These are phyloP conservation scores for Ceratobasidium sp. DNA, from an alignment of 1,284 basidiomycete genomes.

Conservation along the genomic window DNA sequence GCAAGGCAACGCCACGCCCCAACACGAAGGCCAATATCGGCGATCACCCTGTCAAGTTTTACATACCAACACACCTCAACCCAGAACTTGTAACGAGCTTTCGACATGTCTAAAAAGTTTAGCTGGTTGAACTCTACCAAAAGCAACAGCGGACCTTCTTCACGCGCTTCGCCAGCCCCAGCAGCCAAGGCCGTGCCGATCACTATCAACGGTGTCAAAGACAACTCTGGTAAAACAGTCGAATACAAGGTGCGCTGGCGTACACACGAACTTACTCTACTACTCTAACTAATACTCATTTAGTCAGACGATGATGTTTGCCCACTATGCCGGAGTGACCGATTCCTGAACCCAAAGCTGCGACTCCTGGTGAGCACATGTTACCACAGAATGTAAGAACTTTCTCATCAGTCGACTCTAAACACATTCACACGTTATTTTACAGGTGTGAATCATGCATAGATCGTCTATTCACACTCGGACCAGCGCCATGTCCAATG, in stretches of 20 bases:
- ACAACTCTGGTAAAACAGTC: slow-evolving; percentile 77
- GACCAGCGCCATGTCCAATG: slow-evolving; percentile 95
- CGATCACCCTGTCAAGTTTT: no score
- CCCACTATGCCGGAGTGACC: slow-evolving; percentile 96
- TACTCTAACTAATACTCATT: not conserved
- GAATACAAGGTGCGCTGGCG: slow-evolving; percentile 74
- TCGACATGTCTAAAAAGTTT: slow-evolving; percentile 36
- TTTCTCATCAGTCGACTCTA: not conserved
- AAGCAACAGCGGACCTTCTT: slow-evolving; percentile 33
- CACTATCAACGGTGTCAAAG: slow-evolving; percentile 70
- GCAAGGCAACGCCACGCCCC: no score
- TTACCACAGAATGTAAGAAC: slow-evolving; percentile 94
- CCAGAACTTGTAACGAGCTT: no score
- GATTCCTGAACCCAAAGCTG: slow-evolving; percentile 94
- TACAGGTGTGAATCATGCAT: slow-evolving; percentile 96
- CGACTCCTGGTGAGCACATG: slow-evolving; percentile 94
- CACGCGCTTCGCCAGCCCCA: slow-evolving; percentile 35
- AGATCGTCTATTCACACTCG: slow-evolving; percentile 94
- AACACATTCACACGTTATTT: slow-evolving; percentile 33
- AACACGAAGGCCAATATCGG: no score
- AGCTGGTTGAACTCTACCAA: slow-evolving; percentile 36
- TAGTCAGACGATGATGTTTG: slow-evolving; percentile 95
- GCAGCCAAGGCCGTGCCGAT: slow-evolving; percentile 33
- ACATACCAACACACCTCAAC: not conserved
- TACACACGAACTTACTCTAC: not conserved